Base-by-base conservation (phyloP, 2,329 filamentous ascomycete genomes). In the Neofusicoccum sp. region DNA sequence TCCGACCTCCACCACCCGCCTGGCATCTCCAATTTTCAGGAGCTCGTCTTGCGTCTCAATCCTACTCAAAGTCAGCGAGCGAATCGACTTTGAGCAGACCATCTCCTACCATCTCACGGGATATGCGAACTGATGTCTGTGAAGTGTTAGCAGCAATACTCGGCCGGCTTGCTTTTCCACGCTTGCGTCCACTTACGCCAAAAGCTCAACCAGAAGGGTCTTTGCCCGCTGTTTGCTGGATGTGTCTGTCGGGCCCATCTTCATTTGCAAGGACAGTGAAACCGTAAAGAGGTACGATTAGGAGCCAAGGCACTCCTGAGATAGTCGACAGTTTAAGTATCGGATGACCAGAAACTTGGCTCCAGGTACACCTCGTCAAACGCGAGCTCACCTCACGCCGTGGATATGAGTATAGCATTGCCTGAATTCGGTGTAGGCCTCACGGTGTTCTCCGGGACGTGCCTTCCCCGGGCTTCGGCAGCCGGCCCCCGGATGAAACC, bases 41-140 rank as follows among this genome's bases (percentile, higher is more conserved):
- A 63, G 33, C 12, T 43, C 33, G 12, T 63, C 61, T 33, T 63
- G 61, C 9, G 61, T 63, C 31, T 63, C 61, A 43, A 50, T 58
- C 61, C 60, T 62, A 33, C 8, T 8, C 2, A 7, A 5, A 9
- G 28, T 47, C 11, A 47, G 22, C 16, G 1, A 1, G 16, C 1
- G 0, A 16, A 5, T 47, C 22, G 8, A 0, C 8, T 6, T 14
- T 3, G 9, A 29, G 14, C 9, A n/a, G 8, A 11, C 11, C 0
- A 2, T 37, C 0, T 1, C 48, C 1, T 52, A 52, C 48, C 48
- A 52, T 52, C 48, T 37, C 29, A 52, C 48, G 6, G 48, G 48
- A 37, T 22, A 11, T 3, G 48, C 48, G 6, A 52, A 52, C 14
- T 52, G 48, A 16, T 52, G 28, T 3, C 48, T 52, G 48, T 12